Percentiles rank a stretch among this genome's conserved stretches.
phyloP scores from a whole-genome alignment of 345 rosid species.

The Eucalyptus curtisii region DNA sequence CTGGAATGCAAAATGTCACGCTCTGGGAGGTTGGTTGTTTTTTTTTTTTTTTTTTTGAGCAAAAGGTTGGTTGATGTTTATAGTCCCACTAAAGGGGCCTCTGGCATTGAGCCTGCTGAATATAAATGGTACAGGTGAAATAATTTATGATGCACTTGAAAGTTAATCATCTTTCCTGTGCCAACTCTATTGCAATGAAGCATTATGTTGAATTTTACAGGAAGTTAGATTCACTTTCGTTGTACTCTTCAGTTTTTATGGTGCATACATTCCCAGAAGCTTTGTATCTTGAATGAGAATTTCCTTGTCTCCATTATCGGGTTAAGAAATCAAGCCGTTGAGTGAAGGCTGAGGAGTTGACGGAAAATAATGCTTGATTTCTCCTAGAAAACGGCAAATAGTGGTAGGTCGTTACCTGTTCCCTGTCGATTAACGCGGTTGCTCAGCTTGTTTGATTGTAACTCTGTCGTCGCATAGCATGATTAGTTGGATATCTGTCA shows the following conservation, averaged over 20 bases:
- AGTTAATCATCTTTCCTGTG: neutral
- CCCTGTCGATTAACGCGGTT: neutral
- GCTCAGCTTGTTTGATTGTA: neutral
- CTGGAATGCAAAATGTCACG: neutral
- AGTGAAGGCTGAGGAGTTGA: neutral
- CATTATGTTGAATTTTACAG: neutral
- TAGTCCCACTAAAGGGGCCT: neutral
- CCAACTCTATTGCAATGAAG: neutral
- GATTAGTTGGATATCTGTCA: neutral
- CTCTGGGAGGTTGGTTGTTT: neutral
- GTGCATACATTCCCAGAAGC: neutral
- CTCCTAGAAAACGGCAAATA: neutral
- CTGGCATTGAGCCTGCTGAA: neutral
- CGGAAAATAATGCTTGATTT: neutral
- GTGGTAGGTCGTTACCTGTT: neutral
- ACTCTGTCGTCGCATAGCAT: neutral
- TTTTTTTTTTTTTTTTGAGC: no score
- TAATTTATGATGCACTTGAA: neutral
- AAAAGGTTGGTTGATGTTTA: neutral
- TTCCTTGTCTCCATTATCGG: neutral
- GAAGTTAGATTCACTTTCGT: neutral
- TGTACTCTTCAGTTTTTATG: neutral
- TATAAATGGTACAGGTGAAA: neutral
- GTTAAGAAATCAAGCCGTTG: neutral
- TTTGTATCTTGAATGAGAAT: neutral